phyloP scores from a whole-genome alignment of 2,329 filamentous ascomycete genomes.

The Fusarium nelsonii region DNA sequence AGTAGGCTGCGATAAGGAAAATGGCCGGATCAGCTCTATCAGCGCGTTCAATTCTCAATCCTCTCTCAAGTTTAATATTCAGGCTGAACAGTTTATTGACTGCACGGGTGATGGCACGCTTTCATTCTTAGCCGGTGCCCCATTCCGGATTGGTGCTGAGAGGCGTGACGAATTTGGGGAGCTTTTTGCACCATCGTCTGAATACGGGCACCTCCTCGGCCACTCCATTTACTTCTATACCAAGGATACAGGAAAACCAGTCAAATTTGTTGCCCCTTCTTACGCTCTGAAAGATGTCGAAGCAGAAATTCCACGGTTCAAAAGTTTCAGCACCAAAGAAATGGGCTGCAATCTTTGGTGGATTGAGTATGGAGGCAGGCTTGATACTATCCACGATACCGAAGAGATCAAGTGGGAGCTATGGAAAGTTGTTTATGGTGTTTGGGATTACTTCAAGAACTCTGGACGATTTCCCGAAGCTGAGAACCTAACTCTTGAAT shows the following conservation, averaged over 20 bases:
- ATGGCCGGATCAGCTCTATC: neutral
- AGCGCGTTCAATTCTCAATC: constrained; percentile 16
- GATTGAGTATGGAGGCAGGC: constrained; percentile 26
- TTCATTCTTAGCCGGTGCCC: constrained; percentile 17
- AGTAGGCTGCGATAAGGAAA: neutral
- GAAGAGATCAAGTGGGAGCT: constrained; percentile 28
- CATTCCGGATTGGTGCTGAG: constrained; percentile 21
- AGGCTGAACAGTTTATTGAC: constrained; percentile 22
- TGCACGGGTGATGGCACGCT: constrained; percentile 25
- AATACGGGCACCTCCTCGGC: constrained; percentile 21
- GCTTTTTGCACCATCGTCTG: constrained; percentile 18
- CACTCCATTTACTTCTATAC: constrained; percentile 30
- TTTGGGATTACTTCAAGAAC: constrained; percentile 30
- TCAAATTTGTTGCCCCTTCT: constrained; percentile 14
- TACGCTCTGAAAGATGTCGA: constrained; percentile 22
- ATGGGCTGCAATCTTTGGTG: constrained; percentile 28
- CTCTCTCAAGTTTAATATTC: constrained; percentile 6
- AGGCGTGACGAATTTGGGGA: constrained; percentile 21
- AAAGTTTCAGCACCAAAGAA: constrained; percentile 23
- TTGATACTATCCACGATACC: constrained; percentile 23
- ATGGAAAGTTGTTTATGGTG: constrained; percentile 27
- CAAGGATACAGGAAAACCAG: constrained; percentile 16
- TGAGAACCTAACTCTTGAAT: constrained; percentile 20
- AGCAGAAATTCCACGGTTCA: constrained; percentile 14
- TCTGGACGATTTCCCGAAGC: constrained; percentile 18